Evolutionary conservation across 176 grass and related monocot species (phyloP).

Genomic region (Oryza brachyantha): DNA sequence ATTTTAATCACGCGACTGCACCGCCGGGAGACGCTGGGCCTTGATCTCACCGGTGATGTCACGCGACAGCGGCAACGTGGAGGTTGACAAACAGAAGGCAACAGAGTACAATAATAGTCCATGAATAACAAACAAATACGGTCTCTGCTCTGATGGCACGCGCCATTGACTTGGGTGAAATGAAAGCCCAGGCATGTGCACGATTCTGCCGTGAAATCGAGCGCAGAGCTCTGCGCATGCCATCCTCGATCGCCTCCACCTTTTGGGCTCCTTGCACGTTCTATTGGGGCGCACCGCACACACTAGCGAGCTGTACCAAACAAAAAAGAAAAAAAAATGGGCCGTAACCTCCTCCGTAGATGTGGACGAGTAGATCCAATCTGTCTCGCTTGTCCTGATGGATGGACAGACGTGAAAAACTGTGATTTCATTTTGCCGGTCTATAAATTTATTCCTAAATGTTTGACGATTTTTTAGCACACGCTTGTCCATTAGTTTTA

Average conservation of each 20-base stretch:
- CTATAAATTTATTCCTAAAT: too few relatives aligned
- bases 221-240: neutral
- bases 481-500: too few relatives aligned
- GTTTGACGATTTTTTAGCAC: too few relatives aligned
- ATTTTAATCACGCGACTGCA: too few relatives aligned
- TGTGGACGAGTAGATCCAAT: neutral
- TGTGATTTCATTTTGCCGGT: too few relatives aligned
- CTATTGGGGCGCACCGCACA: too few relatives aligned
- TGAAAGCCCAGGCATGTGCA: neutral
- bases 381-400: neutral
- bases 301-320: neutral
- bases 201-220: neutral
- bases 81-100: neutral
- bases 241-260: neutral
- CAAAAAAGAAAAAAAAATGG: neutral
- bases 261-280: neutral
- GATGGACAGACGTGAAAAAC: neutral
- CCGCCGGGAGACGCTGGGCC: too few relatives aligned
- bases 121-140: neutral
- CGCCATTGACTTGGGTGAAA: neutral
- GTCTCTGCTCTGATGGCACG: neutral
- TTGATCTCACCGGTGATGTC: neutral
- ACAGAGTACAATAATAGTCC: neutral
- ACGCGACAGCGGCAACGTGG: neutral
- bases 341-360: neutral